Base-by-base conservation (phyloP, 176 grass and related monocot species). In the Pontederia crassipes region DNA sequence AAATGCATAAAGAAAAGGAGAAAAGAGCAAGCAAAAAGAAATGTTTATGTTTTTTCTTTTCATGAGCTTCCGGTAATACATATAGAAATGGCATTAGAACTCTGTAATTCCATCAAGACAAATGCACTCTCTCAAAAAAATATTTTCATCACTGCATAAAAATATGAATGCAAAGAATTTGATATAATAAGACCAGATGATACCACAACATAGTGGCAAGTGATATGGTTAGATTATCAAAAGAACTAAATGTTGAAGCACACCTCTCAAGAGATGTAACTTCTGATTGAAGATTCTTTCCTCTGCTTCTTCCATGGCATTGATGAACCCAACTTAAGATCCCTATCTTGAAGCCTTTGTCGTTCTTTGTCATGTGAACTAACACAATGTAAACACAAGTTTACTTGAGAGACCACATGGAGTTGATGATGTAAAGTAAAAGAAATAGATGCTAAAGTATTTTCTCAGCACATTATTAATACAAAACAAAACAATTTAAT, bases 281-380 rank as follows among this genome's bases (percentile, higher is more conserved):
- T 64, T 98, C 87, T 54, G 87, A 88, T 71, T 98, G 87, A 45
- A 89, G 79, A 63, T 92, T 83, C 87, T 85, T 71, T 92, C 81
- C 68, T 89, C 81, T 58, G 93, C 84, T 46, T 63, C 62, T 66
- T 88, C 84, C 7, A 64, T 16, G 93, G 87, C 93, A 98, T 98
- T 7, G 81, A 88, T 51, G 76, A 76, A 40, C 84, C 93, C 57
- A 98, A 56, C 69, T 92, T 89, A 71, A 74, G 83, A 61, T 98
- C 87, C 77, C 87, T 98, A 54, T 79, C 84, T 48, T 83, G 80
- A 58, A 98, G 81, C 12, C 74, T 73, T 35, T 74, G 71, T 72
- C 87, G 81, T 83, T 88, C 81, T 69, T 98, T 85, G 62, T 98
- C 93, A 81, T 98, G 55, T 58, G 79, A 67, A 64, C 61, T 40